Conservation (phyloP, 352 stramenopile genomes). For the Globisporangium heterothallicum region DNA sequence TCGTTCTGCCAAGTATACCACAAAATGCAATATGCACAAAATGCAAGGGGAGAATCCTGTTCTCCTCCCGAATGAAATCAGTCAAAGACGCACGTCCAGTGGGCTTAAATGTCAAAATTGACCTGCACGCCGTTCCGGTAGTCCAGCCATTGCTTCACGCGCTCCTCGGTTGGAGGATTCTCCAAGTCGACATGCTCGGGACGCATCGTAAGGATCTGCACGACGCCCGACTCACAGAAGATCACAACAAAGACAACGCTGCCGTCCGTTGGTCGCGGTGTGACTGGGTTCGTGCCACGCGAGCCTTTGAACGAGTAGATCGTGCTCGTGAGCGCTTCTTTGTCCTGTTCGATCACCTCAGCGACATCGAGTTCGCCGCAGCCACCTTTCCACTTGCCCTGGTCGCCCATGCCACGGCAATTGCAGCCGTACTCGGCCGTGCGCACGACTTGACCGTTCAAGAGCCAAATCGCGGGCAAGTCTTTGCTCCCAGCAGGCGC, state of each 20-base stretch:
- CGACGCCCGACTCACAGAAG: conserved; percentile 17
- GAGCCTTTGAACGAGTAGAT: conserved; percentile 49
- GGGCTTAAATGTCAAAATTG: conserved; percentile 8
- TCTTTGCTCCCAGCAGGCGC: conserved; percentile 16
- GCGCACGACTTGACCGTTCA: conserved; percentile 44
- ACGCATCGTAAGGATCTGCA: conserved; percentile 26
- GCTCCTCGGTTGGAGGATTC: conserved; percentile 10
- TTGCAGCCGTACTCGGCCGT: conserved; percentile 48
- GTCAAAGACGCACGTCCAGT: no score
- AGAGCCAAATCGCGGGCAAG: conserved; percentile 34
- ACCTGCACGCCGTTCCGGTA: conserved; percentile 22
- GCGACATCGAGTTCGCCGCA: conserved; percentile 48
- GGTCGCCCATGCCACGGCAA: conserved; percentile 36
- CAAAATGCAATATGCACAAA: no score
- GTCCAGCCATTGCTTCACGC: conserved; percentile 22
- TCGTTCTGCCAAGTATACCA: no score
- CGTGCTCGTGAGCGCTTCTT: conserved; percentile 26
- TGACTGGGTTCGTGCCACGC: conserved; percentile 21
- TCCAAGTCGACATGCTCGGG: conserved; percentile 21
- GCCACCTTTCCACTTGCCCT: conserved; percentile 37
- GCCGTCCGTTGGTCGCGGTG: conserved; percentile 16
- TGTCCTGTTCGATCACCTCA: conserved; percentile 26
- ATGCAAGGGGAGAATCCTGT: no score
- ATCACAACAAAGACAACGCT: conserved; percentile 34
- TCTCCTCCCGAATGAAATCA: no score